Evolutionary conservation across 495 filamentous ascomycete species (phyloP).

Genomic region (Ascodesmis nigricans): DNA sequence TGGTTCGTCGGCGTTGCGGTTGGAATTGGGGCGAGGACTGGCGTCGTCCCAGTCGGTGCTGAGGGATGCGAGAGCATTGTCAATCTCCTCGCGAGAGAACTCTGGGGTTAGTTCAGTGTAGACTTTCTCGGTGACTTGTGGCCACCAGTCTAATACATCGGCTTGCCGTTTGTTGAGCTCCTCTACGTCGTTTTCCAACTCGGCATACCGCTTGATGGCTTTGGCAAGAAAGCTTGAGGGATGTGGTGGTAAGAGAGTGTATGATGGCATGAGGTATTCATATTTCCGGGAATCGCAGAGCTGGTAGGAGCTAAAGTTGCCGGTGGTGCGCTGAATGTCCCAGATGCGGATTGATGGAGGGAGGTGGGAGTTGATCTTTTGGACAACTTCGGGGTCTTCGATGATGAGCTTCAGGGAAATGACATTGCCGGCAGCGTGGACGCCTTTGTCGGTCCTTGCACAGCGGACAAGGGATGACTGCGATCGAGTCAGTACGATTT

Average conservation of each 20-base stretch:
- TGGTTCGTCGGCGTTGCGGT: too few species aligned
- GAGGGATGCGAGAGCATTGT: too few species aligned
- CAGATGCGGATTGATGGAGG: conserved; percentile 79
- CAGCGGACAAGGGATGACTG: conserved; percentile 75
- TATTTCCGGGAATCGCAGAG: conserved; percentile 85
- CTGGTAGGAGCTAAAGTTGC: conserved; percentile 76
- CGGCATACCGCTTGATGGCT: conserved; percentile 47
- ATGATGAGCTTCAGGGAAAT: conserved; percentile 90
- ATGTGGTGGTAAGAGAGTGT: conserved; percentile 78
- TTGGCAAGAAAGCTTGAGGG: conserved; percentile 64
- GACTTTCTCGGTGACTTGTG: conserved; percentile 47
- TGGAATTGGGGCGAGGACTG: too few species aligned
- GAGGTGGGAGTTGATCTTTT: conserved; percentile 73
- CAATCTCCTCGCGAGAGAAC: too few species aligned
- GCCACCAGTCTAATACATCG: conserved; percentile 65
- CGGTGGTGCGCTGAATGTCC: conserved; percentile 68
- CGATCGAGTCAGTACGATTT: too few species aligned
- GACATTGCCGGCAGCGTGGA: conserved; percentile 90
- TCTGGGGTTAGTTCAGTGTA: conserved; percentile 45
- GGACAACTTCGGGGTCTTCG: conserved; percentile 64
- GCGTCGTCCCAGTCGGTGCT: too few species aligned
- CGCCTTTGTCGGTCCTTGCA: conserved; percentile 90
- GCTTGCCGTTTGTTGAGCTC: conserved; percentile 43
- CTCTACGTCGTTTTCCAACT: conserved; percentile 46
- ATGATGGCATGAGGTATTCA: conserved; percentile 84